Conservation (phyloP, 352 stramenopile species). For the Globisporangium parvum region DNA sequence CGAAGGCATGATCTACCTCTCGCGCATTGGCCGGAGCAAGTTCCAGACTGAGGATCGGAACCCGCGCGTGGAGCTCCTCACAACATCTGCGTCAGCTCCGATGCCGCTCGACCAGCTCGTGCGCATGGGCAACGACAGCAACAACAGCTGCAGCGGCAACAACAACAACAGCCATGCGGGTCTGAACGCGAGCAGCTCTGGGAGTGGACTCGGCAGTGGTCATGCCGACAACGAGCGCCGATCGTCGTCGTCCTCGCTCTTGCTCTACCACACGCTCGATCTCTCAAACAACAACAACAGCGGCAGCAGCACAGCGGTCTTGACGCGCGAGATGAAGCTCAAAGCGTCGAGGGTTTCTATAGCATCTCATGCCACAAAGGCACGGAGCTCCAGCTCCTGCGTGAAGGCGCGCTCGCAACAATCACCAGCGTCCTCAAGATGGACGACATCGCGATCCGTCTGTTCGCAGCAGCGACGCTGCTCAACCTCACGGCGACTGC, state of each 20-base stretch:
- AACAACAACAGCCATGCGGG: too few relatives aligned
- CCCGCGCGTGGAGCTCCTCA: conserved; percentile 47
- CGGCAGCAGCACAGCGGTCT: conserved; percentile 10
- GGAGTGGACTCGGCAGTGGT: too few relatives aligned
- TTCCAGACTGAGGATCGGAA: conserved; percentile 55
- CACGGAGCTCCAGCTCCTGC: conserved; percentile 71
- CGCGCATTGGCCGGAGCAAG: conserved; percentile 64
- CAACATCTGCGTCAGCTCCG: conserved; percentile 28
- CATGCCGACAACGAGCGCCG: conserved; percentile 4
- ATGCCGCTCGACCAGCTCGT: conserved; percentile 47
- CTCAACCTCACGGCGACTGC: conserved; percentile 50
- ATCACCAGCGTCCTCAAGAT: conserved; percentile 58
- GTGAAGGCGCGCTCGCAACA: conserved; percentile 55
- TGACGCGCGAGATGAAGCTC: conserved; percentile 70
- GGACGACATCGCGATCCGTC: conserved; percentile 55
- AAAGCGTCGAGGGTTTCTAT: conserved; percentile 74
- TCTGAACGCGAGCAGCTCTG: too few relatives aligned
- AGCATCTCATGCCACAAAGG: conserved; percentile 70
- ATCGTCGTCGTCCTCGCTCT: conserved; percentile 2
- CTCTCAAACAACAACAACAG: conserved; percentile 5
- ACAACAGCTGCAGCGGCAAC: not conserved
- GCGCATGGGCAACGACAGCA: conserved; percentile 22
- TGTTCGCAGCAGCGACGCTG: conserved; percentile 67
- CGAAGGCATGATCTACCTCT: conserved; percentile 83
- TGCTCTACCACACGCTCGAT: conserved; percentile 24